Evolutionary conservation across 805 yeast genomes (phyloP).

Genomic region (Candida nonsorbophila): DNA sequence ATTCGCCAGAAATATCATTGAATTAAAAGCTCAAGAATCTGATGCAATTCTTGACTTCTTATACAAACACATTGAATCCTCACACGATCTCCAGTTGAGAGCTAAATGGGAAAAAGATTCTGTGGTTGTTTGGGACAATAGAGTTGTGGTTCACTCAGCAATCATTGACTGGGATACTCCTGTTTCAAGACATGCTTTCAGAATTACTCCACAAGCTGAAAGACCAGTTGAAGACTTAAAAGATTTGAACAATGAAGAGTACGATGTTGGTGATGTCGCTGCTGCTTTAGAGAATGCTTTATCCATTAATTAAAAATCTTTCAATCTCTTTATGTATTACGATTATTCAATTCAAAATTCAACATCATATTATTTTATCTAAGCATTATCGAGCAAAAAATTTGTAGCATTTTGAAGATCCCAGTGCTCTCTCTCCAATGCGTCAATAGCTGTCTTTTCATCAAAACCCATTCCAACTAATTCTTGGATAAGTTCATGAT

Average conservation of each 20-base stretch:
- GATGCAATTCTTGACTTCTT: constrained; percentile 24
- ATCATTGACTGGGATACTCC: constrained; percentile 32
- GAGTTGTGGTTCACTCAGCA: constrained; percentile 29
- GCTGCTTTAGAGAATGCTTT: constrained; percentile 16
- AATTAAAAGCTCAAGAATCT: constrained; percentile 30
- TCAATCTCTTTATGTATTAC: too few species aligned
- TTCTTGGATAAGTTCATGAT: constrained; percentile 65
- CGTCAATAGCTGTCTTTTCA: constrained; percentile 56
- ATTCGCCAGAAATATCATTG: constrained; percentile 29
- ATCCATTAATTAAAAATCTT: too few species aligned
- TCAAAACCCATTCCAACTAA: constrained; percentile 88
- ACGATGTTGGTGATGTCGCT: constrained; percentile 25
- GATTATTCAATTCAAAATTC: too few species aligned
- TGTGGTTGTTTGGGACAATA: constrained; percentile 32
- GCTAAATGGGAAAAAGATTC: constrained; percentile 33
- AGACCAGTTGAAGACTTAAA: constrained; percentile 30
- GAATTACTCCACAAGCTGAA: constrained; percentile 34
- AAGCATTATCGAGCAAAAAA: constrained; percentile 69
- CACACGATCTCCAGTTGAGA: constrained; percentile 32
- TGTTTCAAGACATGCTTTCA: constrained; percentile 28
- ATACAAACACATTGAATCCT: constrained; percentile 24
- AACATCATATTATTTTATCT: too few species aligned
- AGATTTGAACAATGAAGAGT: constrained; percentile 18
- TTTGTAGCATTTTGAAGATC: constrained; percentile 85
- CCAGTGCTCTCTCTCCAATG: constrained; percentile 67